Percentiles rank a stretch among this genome's conserved stretches.
phyloP scores from a whole-genome alignment of 495 filamentous ascomycete species.

The Rusavskia elegans region DNA sequence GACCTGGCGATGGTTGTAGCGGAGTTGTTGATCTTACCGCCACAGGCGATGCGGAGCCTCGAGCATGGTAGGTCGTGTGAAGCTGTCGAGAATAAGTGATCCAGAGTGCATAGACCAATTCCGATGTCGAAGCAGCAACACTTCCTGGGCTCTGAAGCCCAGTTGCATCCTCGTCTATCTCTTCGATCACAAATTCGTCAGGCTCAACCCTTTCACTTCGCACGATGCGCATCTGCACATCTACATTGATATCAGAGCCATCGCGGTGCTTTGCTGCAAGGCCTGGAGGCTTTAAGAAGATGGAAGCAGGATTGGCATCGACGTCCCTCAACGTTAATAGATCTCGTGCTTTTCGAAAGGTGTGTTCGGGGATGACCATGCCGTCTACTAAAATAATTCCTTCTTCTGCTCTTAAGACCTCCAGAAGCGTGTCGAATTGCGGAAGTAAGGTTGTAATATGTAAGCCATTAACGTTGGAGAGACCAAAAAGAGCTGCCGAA shows the following conservation, averaged over 20 bases:
- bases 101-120: constrained; percentile 91
- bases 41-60: constrained; percentile 39
- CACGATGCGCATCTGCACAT: constrained; percentile 90
- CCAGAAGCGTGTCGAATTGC: constrained; percentile 67
- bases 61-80: constrained; percentile 47
- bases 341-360: constrained; percentile 76
- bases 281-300: constrained; percentile 67
- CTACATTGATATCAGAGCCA: constrained; percentile 77
- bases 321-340: constrained; percentile 69
- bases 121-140: constrained; percentile 36
- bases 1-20: constrained; percentile 65
- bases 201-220: constrained; percentile 53
- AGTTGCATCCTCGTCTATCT: constrained; percentile 22
- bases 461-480: constrained; percentile 64
- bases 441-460: constrained; percentile 70
- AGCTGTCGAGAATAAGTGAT: constrained; percentile 90
- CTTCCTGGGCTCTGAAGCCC: constrained; percentile 23
- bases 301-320: constrained; percentile 53
- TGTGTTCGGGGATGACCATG: constrained; percentile 93
- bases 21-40: constrained; percentile 48
- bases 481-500: constrained; percentile 78
- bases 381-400: constrained; percentile 69
- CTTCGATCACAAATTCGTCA: constrained; percentile 20
- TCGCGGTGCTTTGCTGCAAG: constrained; percentile 77
- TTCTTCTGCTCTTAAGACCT: constrained; percentile 73